Evolutionary conservation across 345 rosid genomes (phyloP).

Genomic region (Linum trigynum): DNA sequence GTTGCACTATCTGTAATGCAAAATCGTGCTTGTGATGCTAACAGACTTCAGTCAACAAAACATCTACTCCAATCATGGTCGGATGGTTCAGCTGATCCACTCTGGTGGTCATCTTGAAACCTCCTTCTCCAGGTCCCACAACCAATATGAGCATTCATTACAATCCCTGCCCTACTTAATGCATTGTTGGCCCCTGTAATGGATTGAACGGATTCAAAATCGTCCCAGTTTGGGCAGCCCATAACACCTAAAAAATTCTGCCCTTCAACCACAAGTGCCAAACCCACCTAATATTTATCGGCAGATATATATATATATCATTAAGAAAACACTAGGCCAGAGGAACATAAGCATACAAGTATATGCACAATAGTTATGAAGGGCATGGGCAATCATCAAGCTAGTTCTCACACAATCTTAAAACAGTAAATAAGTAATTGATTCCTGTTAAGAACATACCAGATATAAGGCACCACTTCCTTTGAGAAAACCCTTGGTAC

Average conservation of each 20-base stretch:
- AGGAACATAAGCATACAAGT: neutral
- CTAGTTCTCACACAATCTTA: too few species aligned
- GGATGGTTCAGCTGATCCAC: conserved; percentile 9
- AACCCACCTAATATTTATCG: conserved; percentile 55
- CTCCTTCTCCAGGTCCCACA: conserved; percentile 75
- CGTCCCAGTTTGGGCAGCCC: conserved; percentile 89
- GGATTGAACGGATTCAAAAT: neutral
- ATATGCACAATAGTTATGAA: neutral
- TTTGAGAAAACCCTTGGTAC: conserved; percentile 68
- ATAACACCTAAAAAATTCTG: conserved; percentile 65
- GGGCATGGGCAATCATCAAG: too few species aligned
- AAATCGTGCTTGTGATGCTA: conserved; percentile 47
- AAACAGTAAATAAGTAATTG: too few species aligned
- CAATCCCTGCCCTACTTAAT: conserved; percentile 25
- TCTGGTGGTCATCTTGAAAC: conserved; percentile 10
- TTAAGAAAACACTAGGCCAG: too few species aligned
- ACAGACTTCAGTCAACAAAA: conserved; percentile 45
- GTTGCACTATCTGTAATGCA: conserved; percentile 69
- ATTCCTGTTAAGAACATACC: conserved; percentile 35
- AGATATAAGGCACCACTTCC: conserved; percentile 73
- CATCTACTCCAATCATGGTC: conserved; percentile 53
- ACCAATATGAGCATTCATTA: conserved; percentile 66
- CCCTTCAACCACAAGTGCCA: conserved; percentile 81
- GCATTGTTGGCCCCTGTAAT: conserved; percentile 9
- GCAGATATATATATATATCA: neutral